A percentile compares a stretch with the other conserved stretches of the same genome.
Conservation (phyloP, 768 basidiomycete genomes). For the Amanita phalloides region DNA sequence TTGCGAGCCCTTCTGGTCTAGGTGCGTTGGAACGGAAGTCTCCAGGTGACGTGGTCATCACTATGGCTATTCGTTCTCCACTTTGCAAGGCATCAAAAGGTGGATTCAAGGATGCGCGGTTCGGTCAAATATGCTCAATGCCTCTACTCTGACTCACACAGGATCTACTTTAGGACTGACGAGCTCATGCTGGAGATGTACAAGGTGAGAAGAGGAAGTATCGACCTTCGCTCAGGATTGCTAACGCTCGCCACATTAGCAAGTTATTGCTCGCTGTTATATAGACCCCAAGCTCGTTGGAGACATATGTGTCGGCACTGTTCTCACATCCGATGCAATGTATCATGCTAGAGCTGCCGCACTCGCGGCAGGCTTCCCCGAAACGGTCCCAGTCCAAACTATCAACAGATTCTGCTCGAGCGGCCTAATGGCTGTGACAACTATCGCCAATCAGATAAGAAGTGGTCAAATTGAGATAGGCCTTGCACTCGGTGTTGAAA, state of each 20-base stretch:
- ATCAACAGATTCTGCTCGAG: conserved; percentile 80
- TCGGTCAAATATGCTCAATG: conserved; percentile 11
- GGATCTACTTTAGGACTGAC: conserved; percentile 40
- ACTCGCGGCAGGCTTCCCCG: conserved; percentile 73
- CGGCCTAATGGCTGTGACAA: conserved; percentile 77
- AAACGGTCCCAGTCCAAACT: conserved; percentile 61
- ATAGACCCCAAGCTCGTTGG: conserved; percentile 58
- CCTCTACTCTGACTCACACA: conserved; percentile 9
- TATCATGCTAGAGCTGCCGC: conserved; percentile 69
- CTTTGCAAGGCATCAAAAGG: conserved; percentile 72
- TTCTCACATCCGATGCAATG: conserved; percentile 49
- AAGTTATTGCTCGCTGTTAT: conserved; percentile 44
- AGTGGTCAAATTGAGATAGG: conserved; percentile 76
- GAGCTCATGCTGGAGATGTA: conserved; percentile 78
- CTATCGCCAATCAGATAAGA: conserved; percentile 66
- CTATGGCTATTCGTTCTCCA: conserved; percentile 69
- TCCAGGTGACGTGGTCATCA: conserved; percentile 75
- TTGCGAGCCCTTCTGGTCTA: conserved; percentile 35
- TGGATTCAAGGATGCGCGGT: conserved; percentile 62
- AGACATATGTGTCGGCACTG: conserved; percentile 76
- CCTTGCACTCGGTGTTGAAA: conserved; percentile 75
- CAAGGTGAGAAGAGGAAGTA: conserved; percentile 31
- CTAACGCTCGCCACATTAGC: conserved; percentile 23
- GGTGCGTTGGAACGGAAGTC: conserved; percentile 43
- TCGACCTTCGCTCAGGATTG: not conserved